Conservation (phyloP, 495 filamentous ascomycete genomes). For the Bryoglossum gracile region DNA sequence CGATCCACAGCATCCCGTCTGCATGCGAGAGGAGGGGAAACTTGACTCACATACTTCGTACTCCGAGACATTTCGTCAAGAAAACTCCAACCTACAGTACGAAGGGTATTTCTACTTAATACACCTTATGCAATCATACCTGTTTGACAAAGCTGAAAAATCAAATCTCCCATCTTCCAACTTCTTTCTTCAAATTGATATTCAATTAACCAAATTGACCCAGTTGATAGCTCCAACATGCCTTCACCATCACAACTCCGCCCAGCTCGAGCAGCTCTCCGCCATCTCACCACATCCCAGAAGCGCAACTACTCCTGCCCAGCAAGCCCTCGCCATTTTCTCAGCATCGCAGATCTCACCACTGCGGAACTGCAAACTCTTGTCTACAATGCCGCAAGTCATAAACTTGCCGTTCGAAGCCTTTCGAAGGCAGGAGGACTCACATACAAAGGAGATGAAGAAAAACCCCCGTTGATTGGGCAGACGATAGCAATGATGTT, state of each 20-base stretch:
- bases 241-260: slow-evolving; percentile 13
- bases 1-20: no score
- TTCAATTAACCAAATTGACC: slow-evolving; percentile 5
- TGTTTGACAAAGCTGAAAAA: no score
- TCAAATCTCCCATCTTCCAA: neutral
- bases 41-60: no score
- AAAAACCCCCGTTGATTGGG: no score
- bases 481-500: slow-evolving; percentile 93
- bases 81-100: no score
- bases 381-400: slow-evolving; percentile 67
- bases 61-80: no score
- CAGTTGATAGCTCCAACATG: slow-evolving; percentile 14
- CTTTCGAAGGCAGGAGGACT: slow-evolving; percentile 47
- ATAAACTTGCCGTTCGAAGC: slow-evolving; percentile 74
- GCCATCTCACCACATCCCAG: slow-evolving; percentile 9
- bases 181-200: slow-evolving; percentile 9
- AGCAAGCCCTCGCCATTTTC: slow-evolving; percentile 62
- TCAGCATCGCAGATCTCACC: slow-evolving; percentile 82
- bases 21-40: no score
- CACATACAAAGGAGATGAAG: no score
- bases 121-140: no score
- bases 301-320: slow-evolving; percentile 11
- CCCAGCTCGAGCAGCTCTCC: slow-evolving; percentile 21
- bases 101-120: no score
- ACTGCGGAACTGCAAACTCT: slow-evolving; percentile 71